These are phyloP conservation scores for Pseudogymnoascus sp. DNA, from an alignment of 2,329 filamentous ascomycete genomes.

Conservation along the genomic window DNA sequence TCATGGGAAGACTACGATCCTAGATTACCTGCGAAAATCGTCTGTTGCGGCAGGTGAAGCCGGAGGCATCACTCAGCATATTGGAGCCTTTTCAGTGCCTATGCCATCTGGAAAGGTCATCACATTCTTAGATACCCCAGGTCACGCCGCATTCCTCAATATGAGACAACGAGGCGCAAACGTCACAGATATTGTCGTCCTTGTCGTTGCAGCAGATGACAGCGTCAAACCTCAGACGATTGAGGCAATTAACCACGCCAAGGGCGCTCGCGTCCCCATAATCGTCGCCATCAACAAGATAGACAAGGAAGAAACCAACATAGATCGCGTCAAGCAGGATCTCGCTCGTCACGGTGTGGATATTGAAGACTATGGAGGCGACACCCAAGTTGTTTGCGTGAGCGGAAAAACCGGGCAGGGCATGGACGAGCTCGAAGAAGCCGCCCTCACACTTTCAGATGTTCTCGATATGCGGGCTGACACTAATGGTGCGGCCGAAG, in stretches of 20 bases:
- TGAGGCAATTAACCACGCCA: constrained; percentile 91
- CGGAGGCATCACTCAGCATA: constrained; percentile 96
- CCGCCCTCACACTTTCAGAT: constrained; percentile 75
- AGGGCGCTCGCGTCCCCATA: constrained; percentile 78
- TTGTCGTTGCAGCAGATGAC: constrained; percentile 94
- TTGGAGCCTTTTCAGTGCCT: constrained; percentile 89
- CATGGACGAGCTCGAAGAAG: constrained; percentile 88
- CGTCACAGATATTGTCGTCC: constrained; percentile 91
- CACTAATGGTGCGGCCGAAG: constrained; percentile 67
- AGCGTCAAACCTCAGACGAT: constrained; percentile 96
- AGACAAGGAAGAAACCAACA: constrained; percentile 74
- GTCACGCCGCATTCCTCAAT: constrained; percentile 87
- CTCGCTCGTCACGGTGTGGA: constrained; percentile 76
- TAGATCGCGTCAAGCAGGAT: constrained; percentile 81
- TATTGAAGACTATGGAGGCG: constrained; percentile 90
- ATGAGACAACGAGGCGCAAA: constrained; percentile 95
- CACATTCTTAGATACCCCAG: constrained; percentile 94
- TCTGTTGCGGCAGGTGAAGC: constrained; percentile 87
- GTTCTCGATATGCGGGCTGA: constrained; percentile 86
- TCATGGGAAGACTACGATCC: constrained; percentile 92
- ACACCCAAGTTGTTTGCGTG: constrained; percentile 84
- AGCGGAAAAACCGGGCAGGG: constrained; percentile 90
- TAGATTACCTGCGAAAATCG: constrained; percentile 88
- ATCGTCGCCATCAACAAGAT: constrained; percentile 98
- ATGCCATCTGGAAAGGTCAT: constrained; percentile 82